These are phyloP conservation scores for Trichomonascaceae sp. DNA, from an alignment of 1,139 yeast species.

Conservation along the genomic window DNA sequence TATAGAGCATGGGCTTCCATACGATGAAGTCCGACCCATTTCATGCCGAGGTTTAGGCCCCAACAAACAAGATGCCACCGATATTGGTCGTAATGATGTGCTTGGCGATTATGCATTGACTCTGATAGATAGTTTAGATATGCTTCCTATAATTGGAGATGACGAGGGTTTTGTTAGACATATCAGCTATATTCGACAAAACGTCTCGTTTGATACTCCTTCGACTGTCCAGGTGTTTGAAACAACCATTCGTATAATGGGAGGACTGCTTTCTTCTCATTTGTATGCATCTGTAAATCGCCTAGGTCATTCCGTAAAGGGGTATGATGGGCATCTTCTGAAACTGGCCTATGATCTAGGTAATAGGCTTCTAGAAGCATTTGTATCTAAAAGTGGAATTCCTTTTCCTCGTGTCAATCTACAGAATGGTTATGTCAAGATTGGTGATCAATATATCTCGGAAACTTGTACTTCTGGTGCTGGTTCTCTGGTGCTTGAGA, in stretches of 20 bases:
- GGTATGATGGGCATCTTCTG: conserved; percentile 66
- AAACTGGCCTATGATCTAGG: conserved; percentile 70
- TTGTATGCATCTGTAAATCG: conserved; percentile 58
- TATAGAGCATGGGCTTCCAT: conserved; percentile 66
- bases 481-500: conserved; percentile 73
- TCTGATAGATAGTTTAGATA: conserved; percentile 70
- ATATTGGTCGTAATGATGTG: conserved; percentile 70
- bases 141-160: conserved; percentile 67
- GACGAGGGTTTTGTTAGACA: conserved; percentile 47
- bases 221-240: conserved; percentile 83
- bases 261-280: conserved; percentile 75
- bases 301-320: conserved; percentile 38
- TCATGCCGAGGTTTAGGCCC: conserved; percentile 66
- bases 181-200: conserved; percentile 42
- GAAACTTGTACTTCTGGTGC: conserved; percentile 89
- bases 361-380: conserved; percentile 58
- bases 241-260: conserved; percentile 69
- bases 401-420: conserved; percentile 74
- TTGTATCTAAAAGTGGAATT: conserved; percentile 49
- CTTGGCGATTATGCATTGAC: conserved; percentile 80
- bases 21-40: conserved; percentile 74
- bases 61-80: conserved; percentile 46
- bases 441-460: conserved; percentile 28
- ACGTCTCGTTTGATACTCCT: conserved; percentile 51
- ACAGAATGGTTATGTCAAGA: conserved; percentile 41